phyloP scores from a whole-genome alignment of 2,329 filamentous ascomycete genomes.

The Cercospora sp. region DNA sequence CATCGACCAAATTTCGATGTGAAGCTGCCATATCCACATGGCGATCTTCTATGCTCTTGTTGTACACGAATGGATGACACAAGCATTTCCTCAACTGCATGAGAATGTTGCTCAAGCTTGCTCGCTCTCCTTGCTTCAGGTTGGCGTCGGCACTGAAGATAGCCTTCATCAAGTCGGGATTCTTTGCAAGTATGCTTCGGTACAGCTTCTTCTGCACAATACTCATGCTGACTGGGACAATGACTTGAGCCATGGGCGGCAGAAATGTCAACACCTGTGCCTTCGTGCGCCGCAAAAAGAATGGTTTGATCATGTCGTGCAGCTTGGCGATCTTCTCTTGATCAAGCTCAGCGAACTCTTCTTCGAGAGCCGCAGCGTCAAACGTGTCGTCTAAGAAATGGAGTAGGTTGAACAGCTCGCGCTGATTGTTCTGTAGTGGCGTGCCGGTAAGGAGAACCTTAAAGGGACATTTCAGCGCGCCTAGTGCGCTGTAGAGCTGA shows the following conservation, averaged over 20 bases:
- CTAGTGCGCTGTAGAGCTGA: slow-evolving; percentile 73
- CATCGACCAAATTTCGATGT: slow-evolving; percentile 83
- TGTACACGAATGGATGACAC: slow-evolving; percentile 96
- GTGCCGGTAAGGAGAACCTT: slow-evolving; percentile 84
- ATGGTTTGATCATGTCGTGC: slow-evolving; percentile 77
- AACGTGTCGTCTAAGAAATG: slow-evolving; percentile 81
- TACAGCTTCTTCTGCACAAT: slow-evolving; percentile 90
- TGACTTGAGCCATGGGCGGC: slow-evolving; percentile 91
- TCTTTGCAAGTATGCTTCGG: slow-evolving; percentile 89
- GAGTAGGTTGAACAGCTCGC: slow-evolving; percentile 93
- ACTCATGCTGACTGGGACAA: slow-evolving; percentile 93
- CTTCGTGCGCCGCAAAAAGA: slow-evolving; percentile 77
- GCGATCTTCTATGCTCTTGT: slow-evolving; percentile 81
- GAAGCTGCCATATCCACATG: slow-evolving; percentile 61
- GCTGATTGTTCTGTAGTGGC: slow-evolving; percentile 90
- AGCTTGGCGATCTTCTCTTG: slow-evolving; percentile 78
- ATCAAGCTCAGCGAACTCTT: slow-evolving; percentile 73
- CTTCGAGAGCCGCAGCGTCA: slow-evolving; percentile 71
- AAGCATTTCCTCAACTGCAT: slow-evolving; percentile 94
- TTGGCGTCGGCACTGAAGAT: slow-evolving; percentile 69
- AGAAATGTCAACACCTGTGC: slow-evolving; percentile 86
- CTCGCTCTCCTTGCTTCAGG: slow-evolving; percentile 68
- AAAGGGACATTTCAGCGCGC: slow-evolving; percentile 74
- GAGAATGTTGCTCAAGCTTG: slow-evolving; percentile 87
- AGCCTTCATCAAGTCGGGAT: slow-evolving; percentile 80